Base-by-base conservation (phyloP, 768 basidiomycete genomes). In the Suillus hirtellus region DNA sequence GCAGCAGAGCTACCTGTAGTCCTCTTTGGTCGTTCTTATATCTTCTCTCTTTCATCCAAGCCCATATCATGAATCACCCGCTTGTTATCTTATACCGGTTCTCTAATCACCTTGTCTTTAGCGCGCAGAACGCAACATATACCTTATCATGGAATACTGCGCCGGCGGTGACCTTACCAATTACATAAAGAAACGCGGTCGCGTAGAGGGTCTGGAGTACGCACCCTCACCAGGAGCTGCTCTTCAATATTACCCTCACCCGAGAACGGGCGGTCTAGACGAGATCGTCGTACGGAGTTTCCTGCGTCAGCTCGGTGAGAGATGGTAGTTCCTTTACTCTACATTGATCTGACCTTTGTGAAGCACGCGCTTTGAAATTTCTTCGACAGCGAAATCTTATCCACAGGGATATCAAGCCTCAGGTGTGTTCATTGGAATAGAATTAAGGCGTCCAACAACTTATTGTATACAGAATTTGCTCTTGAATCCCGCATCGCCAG, bases 141-240 rank as follows among this genome's bases (percentile, higher is more conserved):
- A 97, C 79, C 88, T 99, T 62, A 90, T 99, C 70, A 99, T 99
- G 90, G 96, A 97, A 70, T 98, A 87, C 75, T 99, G 97, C 73
- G 87, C 95, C 1, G 96, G 96, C 2, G 96, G 96, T 3, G 97
- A 99, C 77, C 86, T 99, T 56, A 93, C 95, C 0, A 88, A 93
- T 68, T 99, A 99, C 71, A 96, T 99, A 82, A 95, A 95, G 88
- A 95, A 93, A 72, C 89, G 96, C n/a, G 97, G 96, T 17, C 86
- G 90, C 19, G 89, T 99, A 52, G 91, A 96, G 54, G 89, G 90
- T 3, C 82, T 99, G 14, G 91, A 96, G 73, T 96, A 93, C 63
- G 73, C 85, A 0, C 90, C 95, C 4, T 77, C 80, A 15, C 84
- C 88, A 7, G 88, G 87, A 34, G 85, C 86, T 17, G 82, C 90